Base-by-base conservation (phyloP, 805 yeast genomes). In the Saturnispora dispora region DNA sequence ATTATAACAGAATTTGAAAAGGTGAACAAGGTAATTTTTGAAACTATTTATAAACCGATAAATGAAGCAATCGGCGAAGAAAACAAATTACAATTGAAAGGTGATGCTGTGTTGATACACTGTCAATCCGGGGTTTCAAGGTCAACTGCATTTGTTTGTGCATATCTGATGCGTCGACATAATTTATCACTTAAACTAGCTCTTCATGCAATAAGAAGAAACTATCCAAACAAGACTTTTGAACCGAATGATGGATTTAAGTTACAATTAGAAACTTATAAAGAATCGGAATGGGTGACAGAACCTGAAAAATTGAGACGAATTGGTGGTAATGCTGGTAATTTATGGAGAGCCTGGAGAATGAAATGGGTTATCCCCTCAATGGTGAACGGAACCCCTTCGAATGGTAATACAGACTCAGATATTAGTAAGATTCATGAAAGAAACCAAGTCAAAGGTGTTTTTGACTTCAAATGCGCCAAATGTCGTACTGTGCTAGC, bases 401-500 rank as follows among this genome's bases (percentile, higher is more conserved):
- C 22, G 41, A 7, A 33, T 11, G 33, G 33, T 36, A 17, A 33
- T 41, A 27, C n/a, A 39, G 15, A 44, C 23, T 39, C 44, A 35
- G 43, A 37, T 11, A 45, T 55, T 23, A 47, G 28, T 18, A 46
- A 47, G 18, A 41, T 22, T 18, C 27, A 25, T 8, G 58, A 60
- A n/a, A 60, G 59, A n/a, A 25, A 39, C n/a, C 45, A 55, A 33
- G 51, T 52, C 45, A 58, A 58, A 48, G 52, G 53, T 15, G 52
- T 52, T 52, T 57, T 47, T 53, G 60, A 55, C 17, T 65, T 88
- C 39, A 73, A 96, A 52, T 91, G 99, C 69, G 87, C 84, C 58
- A 79, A 81, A 63, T 91, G 99, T 70, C 77, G 97, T 57, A 76
- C 78, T 32, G 69, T 72, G 17, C 70, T 91, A 25, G 95, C 95